phyloP scores from a whole-genome alignment of 257 asterid species.

The Nicotiana attenuata region DNA sequence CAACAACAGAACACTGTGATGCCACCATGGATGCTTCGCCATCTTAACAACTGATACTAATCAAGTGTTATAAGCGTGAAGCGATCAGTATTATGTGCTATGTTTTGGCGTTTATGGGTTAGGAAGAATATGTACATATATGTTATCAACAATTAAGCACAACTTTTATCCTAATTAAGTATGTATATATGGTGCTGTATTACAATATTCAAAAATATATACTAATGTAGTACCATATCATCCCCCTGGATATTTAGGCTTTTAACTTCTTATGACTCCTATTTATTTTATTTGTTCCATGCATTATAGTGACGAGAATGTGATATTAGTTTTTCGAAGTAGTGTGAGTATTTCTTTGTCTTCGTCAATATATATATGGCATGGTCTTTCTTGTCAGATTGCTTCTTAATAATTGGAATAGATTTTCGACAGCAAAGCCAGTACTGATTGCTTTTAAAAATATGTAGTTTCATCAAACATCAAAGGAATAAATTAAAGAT shows the following conservation, averaged over 20 bases:
- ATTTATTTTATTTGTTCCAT: too few species aligned
- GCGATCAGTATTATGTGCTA: background rate
- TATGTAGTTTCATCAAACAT: background rate
- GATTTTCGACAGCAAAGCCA: background rate
- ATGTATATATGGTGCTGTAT: background rate
- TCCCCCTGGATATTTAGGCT: background rate
- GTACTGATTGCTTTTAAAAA: background rate
- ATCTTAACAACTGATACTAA: conserved; percentile 8
- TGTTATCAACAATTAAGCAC: background rate
- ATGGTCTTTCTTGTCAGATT: background rate
- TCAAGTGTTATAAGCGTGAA: background rate
- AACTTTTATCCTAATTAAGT: background rate
- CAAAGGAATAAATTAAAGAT: background rate
- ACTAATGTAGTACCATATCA: background rate
- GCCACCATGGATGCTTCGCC: conserved; percentile 64
- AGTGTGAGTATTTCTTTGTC: background rate
- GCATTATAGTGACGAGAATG: background rate
- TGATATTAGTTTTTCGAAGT: background rate
- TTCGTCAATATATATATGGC: background rate
- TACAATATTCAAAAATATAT: background rate
- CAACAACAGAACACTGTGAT: conserved; percentile 34
- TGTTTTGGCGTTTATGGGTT: background rate
- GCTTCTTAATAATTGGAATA: background rate
- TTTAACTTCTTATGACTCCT: background rate
- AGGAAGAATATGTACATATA: background rate